Percentiles rank a stretch among this genome's conserved stretches.
Conservation (phyloP, 2,329 filamentous ascomycete genomes). For the Diaporthe sp. region DNA sequence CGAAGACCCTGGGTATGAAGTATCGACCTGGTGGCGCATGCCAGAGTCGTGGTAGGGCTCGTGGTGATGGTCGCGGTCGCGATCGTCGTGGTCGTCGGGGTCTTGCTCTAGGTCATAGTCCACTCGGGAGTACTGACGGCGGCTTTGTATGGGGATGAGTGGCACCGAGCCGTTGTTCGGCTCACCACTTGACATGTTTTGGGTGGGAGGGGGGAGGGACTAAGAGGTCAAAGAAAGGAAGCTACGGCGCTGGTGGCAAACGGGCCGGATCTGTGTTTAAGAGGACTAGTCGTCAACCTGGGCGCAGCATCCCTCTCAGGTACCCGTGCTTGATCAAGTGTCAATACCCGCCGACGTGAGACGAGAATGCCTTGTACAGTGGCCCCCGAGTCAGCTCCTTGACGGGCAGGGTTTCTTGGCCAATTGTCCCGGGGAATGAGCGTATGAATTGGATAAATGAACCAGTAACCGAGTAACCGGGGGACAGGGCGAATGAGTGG, state of each 20-base stretch:
- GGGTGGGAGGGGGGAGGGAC: not conserved
- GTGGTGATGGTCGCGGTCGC: slow-evolving; percentile 17
- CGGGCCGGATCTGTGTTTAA: slow-evolving; percentile 11
- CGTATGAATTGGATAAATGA: not conserved
- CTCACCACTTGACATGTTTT: slow-evolving; percentile 29
- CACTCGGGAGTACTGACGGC: slow-evolving; percentile 29
- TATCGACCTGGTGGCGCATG: slow-evolving; percentile 20
- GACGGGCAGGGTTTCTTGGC: slow-evolving; percentile 18
- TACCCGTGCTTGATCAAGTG: not conserved
- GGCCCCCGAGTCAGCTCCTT: slow-evolving; percentile 25
- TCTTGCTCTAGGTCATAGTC: slow-evolving; percentile 26
- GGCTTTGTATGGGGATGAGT: slow-evolving; percentile 34
- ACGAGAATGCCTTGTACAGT: slow-evolving; percentile 12
- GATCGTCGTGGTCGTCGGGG: slow-evolving; percentile 18
- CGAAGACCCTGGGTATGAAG: slow-evolving; percentile 24
- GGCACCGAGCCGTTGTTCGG: slow-evolving; percentile 33
- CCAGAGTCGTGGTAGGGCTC: slow-evolving; percentile 15
- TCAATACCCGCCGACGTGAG: slow-evolving; percentile 22
- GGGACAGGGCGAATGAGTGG: not conserved
- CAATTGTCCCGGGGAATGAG: slow-evolving; percentile 4
- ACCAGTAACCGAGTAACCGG: not conserved
- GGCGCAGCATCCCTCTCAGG: not conserved
- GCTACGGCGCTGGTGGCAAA: slow-evolving; percentile 9
- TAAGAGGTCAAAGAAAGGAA: slow-evolving; percentile 2
- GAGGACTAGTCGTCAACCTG: slow-evolving; percentile 17